These are phyloP conservation scores for Rubroshorea leprosula DNA, from an alignment of 345 rosid genomes.

Conservation along the genomic window DNA sequence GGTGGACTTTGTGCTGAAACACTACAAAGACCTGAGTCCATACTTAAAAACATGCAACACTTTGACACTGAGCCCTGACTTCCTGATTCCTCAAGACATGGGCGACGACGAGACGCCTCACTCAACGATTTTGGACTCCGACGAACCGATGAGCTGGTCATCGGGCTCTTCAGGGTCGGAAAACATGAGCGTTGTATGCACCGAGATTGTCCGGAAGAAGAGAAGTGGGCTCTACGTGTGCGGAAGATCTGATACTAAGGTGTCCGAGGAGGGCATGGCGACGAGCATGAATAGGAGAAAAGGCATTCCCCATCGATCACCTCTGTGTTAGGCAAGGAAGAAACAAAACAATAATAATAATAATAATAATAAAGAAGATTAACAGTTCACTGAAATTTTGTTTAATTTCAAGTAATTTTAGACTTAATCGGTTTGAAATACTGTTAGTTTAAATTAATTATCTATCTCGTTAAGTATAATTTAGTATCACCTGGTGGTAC, in stretches of 20 bases:
- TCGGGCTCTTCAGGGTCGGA: slow-evolving; percentile 57
- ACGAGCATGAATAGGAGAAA: slow-evolving; percentile 73
- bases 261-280: slow-evolving; percentile 52
- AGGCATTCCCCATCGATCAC: slow-evolving; percentile 92
- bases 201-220: slow-evolving; percentile 64
- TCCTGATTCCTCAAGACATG: slow-evolving; percentile 74
- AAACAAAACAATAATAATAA: background rate
- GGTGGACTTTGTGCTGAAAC: slow-evolving; percentile 93
- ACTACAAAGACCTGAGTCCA: slow-evolving; percentile 60
- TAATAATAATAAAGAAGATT: no score
- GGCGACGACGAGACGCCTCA: slow-evolving; percentile 64
- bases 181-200: slow-evolving; percentile 28
- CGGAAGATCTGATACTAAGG: slow-evolving; percentile 48
- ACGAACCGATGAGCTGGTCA: slow-evolving; percentile 74
- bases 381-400: no score
- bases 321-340: slow-evolving; percentile 51
- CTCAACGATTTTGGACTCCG: slow-evolving; percentile 69
- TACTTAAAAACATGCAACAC: slow-evolving; percentile 59
- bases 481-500: no score
- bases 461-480: slow-evolving; percentile 14
- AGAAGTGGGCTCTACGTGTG: slow-evolving; percentile 61
- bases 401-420: background rate
- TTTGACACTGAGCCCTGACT: slow-evolving; percentile 80
- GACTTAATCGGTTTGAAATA: slow-evolving; percentile 13
- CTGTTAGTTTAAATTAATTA: background rate